Evolutionary conservation across 2,329 filamentous ascomycete genomes (phyloP).

Genomic region (Paecilomyces sp.): DNA sequence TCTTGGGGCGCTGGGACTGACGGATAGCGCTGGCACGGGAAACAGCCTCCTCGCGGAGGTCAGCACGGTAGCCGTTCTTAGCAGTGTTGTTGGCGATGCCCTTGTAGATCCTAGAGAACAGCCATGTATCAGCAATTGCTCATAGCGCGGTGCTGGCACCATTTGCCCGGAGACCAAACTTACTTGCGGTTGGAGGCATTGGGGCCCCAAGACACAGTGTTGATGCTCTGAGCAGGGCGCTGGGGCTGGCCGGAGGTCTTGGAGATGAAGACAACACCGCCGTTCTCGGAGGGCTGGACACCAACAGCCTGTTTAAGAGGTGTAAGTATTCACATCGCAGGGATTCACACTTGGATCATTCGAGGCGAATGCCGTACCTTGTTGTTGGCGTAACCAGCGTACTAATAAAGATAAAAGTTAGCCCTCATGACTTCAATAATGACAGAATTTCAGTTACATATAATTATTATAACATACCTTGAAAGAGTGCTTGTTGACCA

Average conservation of each 20-base stretch:
- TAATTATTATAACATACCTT: slow-evolving; percentile 53
- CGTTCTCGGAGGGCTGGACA: slow-evolving; percentile 66
- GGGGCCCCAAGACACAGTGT: slow-evolving; percentile 62
- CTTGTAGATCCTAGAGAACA: slow-evolving; percentile 68
- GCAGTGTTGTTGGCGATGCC: slow-evolving; percentile 73
- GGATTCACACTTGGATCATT: not conserved
- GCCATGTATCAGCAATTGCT: slow-evolving; percentile 10
- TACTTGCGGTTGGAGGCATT: slow-evolving; percentile 74
- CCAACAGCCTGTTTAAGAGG: slow-evolving; percentile 63
- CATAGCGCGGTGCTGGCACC: not conserved
- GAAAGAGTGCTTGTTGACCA: slow-evolving; percentile 83
- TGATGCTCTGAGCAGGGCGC: slow-evolving; percentile 63
- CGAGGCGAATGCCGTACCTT: slow-evolving; percentile 57
- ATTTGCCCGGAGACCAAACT: slow-evolving; percentile 25
- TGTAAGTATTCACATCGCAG: slow-evolving; percentile 2
- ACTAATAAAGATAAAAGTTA: slow-evolving; percentile 43
- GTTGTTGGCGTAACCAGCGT: slow-evolving; percentile 87
- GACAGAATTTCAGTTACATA: not conserved
- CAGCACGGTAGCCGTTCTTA: slow-evolving; percentile 77
- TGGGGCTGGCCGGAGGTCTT: slow-evolving; percentile 71
- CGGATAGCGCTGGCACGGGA: slow-evolving; percentile 81
- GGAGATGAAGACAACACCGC: slow-evolving; percentile 70
- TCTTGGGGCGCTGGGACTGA: slow-evolving; percentile 68
- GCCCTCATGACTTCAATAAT: slow-evolving; percentile 5
- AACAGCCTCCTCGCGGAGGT: slow-evolving; percentile 71